Conservation (phyloP, 805 yeast genomes). For the Nakazawaea populi region DNA sequence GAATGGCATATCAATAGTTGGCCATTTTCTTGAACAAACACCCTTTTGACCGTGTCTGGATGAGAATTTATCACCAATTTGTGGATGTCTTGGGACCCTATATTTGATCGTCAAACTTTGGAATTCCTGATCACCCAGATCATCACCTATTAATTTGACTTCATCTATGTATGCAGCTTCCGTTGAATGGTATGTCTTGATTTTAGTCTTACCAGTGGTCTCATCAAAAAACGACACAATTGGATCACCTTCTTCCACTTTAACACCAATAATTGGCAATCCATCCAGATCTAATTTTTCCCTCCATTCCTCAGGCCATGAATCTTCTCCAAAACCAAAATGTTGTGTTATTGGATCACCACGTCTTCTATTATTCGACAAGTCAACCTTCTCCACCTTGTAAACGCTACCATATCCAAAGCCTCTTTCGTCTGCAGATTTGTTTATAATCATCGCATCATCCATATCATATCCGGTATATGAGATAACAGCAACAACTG, state of each 20-base stretch:
- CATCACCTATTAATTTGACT: slow-evolving; percentile 88
- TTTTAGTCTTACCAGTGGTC: slow-evolving; percentile 82
- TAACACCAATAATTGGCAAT: slow-evolving; percentile 80
- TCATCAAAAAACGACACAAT: slow-evolving; percentile 91
- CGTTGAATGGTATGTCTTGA: slow-evolving; percentile 86
- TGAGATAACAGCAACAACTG: slow-evolving; percentile 97
- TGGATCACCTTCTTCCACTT: slow-evolving; percentile 94
- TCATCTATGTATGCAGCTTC: slow-evolving; percentile 96
- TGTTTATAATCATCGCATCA: slow-evolving; percentile 98
- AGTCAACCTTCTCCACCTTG: slow-evolving; percentile 89
- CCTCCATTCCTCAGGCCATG: slow-evolving; percentile 89
- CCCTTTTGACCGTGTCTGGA: slow-evolving; percentile 99
- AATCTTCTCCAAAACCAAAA: slow-evolving; percentile 90
- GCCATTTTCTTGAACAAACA: slow-evolving; percentile 98
- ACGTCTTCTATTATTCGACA: slow-evolving; percentile 68
- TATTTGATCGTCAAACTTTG: slow-evolving; percentile 84
- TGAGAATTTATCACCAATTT: slow-evolving; percentile 96
- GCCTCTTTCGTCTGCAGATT: slow-evolving; percentile 96
- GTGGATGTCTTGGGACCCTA: slow-evolving; percentile 85
- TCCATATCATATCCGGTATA: slow-evolving; percentile 99
- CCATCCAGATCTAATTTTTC: slow-evolving; percentile 89
- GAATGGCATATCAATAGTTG: slow-evolving; percentile 94
- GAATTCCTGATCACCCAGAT: slow-evolving; percentile 65
- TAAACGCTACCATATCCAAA: slow-evolving; percentile 96
- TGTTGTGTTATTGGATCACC: slow-evolving; percentile 95